These are phyloP conservation scores for Ophiostoma piceae DNA, from an alignment of 2,329 filamentous ascomycete species.

Conservation along the genomic window DNA sequence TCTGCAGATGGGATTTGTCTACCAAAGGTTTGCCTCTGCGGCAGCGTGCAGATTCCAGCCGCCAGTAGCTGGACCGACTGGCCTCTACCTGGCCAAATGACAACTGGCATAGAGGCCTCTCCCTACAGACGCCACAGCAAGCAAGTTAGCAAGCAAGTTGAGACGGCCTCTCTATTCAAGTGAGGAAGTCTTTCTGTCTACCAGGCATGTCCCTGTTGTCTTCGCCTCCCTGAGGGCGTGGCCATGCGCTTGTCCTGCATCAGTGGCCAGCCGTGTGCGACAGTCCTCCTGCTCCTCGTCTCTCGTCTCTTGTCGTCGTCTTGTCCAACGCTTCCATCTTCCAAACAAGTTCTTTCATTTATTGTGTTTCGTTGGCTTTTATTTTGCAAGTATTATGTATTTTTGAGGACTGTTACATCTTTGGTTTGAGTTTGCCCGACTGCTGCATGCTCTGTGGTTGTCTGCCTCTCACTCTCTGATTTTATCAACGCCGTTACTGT, in stretches of 20 bases:
- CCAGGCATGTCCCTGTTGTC: background rate
- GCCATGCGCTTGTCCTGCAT: slow-evolving; percentile 7
- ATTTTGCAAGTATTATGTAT: background rate
- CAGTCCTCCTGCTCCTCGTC: background rate
- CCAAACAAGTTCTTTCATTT: background rate
- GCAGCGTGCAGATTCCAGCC: background rate
- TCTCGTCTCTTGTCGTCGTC: background rate
- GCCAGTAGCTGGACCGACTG: background rate
- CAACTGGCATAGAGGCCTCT: slow-evolving; percentile 9
- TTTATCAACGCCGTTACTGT: background rate
- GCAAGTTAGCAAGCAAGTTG: background rate
- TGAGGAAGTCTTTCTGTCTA: background rate
- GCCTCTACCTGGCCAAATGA: background rate
- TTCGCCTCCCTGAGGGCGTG: background rate
- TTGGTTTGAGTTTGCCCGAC: background rate
- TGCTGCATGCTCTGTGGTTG: background rate
- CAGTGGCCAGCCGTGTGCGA: slow-evolving; percentile 10
- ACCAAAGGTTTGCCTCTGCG: background rate
- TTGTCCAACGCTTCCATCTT: slow-evolving; percentile 8
- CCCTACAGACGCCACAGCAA: background rate
- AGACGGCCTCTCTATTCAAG: background rate
- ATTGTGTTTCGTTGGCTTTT: slow-evolving; percentile 5
- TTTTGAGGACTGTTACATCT: background rate
- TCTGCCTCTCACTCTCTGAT: background rate
- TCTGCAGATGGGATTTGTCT: too few relatives aligned